Conservation (phyloP, 2,329 filamentous ascomycete species). For the Venturia oleaginea region DNA sequence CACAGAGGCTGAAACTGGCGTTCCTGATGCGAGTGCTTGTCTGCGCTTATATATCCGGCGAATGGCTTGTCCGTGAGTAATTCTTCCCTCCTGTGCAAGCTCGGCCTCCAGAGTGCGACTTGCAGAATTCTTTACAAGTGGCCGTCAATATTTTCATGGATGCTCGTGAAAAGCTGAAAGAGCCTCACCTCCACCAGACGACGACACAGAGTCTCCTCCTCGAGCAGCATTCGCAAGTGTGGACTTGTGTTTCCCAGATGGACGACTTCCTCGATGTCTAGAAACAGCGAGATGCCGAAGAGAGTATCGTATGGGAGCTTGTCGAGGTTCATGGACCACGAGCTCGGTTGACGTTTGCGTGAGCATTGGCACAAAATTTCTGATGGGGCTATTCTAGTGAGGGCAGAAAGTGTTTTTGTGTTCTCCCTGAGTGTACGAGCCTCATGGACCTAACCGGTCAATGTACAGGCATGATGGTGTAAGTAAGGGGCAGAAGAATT, state of each 20-base stretch:
- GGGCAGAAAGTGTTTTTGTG: neutral
- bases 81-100: slow-evolving; percentile 27
- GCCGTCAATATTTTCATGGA: slow-evolving; percentile 6
- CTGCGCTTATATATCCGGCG: slow-evolving; percentile 53
- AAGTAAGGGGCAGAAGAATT: neutral
- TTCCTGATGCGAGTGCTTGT: slow-evolving; percentile 38
- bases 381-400: neutral
- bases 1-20: slow-evolving; percentile 35
- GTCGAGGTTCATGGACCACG: slow-evolving; percentile 25
- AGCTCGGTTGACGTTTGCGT: neutral
- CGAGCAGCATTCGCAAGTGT: slow-evolving; percentile 42
- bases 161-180: neutral
- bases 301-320: slow-evolving; percentile 57
- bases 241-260: slow-evolving; percentile 46
- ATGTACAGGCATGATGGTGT: neutral
- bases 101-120: slow-evolving; percentile 37
- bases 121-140: slow-evolving; percentile 30
- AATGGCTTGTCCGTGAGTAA: slow-evolving; percentile 45
- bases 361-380: neutral
- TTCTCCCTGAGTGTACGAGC: neutral
- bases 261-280: slow-evolving; percentile 51
- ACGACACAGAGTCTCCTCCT: slow-evolving; percentile 48
- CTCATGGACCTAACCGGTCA: neutral
- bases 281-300: slow-evolving; percentile 44
- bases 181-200: slow-evolving; percentile 47